Base-by-base conservation (phyloP, 148 eudicot genomes). In the Gaultheria prostrata region DNA sequence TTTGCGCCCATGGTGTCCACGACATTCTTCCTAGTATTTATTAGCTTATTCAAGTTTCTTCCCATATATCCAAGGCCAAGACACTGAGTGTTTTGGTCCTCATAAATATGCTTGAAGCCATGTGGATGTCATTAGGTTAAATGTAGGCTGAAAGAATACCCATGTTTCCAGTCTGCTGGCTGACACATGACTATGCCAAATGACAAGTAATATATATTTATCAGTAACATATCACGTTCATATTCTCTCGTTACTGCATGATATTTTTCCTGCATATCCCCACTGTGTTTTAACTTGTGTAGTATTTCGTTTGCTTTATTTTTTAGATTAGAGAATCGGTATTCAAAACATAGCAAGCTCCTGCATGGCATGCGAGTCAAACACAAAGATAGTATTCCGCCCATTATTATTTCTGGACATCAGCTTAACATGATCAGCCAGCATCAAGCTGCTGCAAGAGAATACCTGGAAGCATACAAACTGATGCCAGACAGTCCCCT, bases 391-490 rank as follows among this genome's bases (percentile, higher is more conserved):
- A 86, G 89, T 71, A 87, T 94, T 67, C 97, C 98, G n/a, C 93
- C 95, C 79, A 93, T 91, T 86, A 76, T 94, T 28, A 93, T 96
- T 70, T 82, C 84, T 24, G 99, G 93, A 63, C 94, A 96, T 85
- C 97, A 90, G 88, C 83, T 90, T 84, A 94, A 93, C 13, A 87
- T 87, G 92, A 88, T 87, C 74, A 93, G 95, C 83, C 94, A 94
- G 83, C 98, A 96, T 89, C 99, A 96, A 88, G 90, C 85, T 84
- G 99, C 99, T 84, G 98, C 98, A 51, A 91, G 89, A 82, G 93
- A 94, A 77, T 96, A 96, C 82, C 88, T 96, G 79, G 93, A 94
- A 90, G 99, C 98, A 63, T 89, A 92, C 80, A 96, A 93, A 85
- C 87, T 89, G 80, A 89, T 92, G 92, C 99, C 98, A 1, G 93